Base-by-base conservation (phyloP, 2,329 filamentous ascomycete species). In the Neofusicoccum sp. region DNA sequence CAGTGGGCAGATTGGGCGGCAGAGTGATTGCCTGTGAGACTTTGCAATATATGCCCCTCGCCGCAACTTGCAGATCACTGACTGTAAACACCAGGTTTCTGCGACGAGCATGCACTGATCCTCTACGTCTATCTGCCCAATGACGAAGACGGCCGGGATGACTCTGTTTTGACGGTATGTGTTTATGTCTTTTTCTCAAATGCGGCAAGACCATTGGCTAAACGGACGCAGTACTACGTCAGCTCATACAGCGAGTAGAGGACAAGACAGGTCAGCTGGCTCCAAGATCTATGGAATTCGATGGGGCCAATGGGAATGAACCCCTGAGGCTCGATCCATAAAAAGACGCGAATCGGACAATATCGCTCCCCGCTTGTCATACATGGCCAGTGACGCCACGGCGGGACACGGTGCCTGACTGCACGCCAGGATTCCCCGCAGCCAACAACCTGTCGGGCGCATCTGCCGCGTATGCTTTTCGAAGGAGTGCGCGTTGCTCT, bases 1-100 rank as follows among this genome's bases (percentile, higher is more conserved):
- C 91, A 73, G 93, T 98, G 11, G 93, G 93, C 1, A 82, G 93
- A 54, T 78, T 98, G 31, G 93, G 95, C 67, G 93, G 92, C 0
- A 84, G 91, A 66, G 93, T 98, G 56, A 95, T 98, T 79, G 95
- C 93, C 61, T 97, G 93, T 87, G 65, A 77, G 84, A 56, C 38
- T n/a, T 71, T 11, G 34, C 40, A 31, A 47, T 40, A 24, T 54
- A 60, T 70, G 31, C 34, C 5, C 20, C 26, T 51, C 34, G 33
- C 49, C 36, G n/a, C 4, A 24, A 34, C 20, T 28, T n/a, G 44
- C 57, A 60, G 45, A 28, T 43, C 24, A 14, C 54, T 61, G 36
- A 33, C 59, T 14, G 16, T 8, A 64, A 31, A 16, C 14, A 9
- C 11, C 44, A 84, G 81, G 82, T 71, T 92, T 96, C 73, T 87